A percentile compares a stretch with the other conserved stretches of the same genome.
Conservation (phyloP, 108 stramenopile genomes). For the Skeletonema marinoi region DNA sequence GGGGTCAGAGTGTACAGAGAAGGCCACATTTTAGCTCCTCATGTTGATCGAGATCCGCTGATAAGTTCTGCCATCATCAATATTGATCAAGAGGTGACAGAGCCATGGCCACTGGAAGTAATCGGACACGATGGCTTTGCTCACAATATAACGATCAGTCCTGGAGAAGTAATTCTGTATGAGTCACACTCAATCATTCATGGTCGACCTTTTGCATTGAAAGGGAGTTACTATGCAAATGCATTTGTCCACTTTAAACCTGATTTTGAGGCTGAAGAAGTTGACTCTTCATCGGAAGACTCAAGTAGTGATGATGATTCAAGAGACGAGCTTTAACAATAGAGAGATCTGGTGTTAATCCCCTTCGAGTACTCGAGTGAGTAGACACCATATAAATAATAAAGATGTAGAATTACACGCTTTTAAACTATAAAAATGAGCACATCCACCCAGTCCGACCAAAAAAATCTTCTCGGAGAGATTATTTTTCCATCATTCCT, state of each 20-base stretch:
- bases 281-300: not conserved
- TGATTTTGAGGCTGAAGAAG: conserved; percentile 7
- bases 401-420: not conserved
- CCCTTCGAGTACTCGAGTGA: too few species aligned
- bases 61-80: conserved; percentile 91
- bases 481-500: not conserved
- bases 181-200: conserved; percentile 88
- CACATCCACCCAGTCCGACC: not conserved
- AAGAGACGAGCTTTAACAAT: not conserved
- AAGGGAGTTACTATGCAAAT: conserved; percentile 81
- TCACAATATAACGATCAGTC: conserved; percentile 91
- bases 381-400: too few species aligned
- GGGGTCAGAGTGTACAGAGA: conserved; percentile 82
- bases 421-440: conserved; percentile 2
- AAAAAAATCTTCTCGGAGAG: not conserved
- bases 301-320: not conserved
- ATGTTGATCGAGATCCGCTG: conserved; percentile 87
- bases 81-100: conserved; percentile 82
- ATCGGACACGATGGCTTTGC: conserved; percentile 87
- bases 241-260: conserved; percentile 86
- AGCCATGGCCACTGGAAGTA: conserved; percentile 88
- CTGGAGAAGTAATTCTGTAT: conserved; percentile 87
- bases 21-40: conserved; percentile 80
- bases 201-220: conserved; percentile 88
- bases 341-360: too few species aligned